Evolutionary conservation across 257 asterid species (phyloP).

Genomic region (Jacaranda mimosifolia): DNA sequence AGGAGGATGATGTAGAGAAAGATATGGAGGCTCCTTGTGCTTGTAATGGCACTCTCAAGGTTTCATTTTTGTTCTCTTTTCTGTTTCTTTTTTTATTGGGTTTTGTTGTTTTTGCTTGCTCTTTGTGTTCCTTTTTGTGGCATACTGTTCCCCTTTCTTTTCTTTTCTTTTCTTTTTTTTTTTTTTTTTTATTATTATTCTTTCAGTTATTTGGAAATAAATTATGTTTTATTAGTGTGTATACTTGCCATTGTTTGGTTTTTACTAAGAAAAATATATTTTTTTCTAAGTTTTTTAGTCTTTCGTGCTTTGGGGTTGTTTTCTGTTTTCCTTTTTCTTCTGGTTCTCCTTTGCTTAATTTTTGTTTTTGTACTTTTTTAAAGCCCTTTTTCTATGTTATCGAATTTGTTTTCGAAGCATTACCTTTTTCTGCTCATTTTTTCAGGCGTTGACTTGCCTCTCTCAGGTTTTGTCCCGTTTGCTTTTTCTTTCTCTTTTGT

Average conservation of each 20-base stretch:
- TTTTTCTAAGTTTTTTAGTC: not conserved
- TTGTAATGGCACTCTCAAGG: constrained; percentile 90
- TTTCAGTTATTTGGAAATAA: too few relatives aligned
- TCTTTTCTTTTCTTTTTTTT: not conserved
- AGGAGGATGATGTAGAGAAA: constrained; percentile 55
- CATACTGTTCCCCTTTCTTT: not conserved
- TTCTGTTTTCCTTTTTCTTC: not conserved
- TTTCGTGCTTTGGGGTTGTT: not conserved
- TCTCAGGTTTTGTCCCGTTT: not conserved
- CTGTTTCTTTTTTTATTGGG: not conserved
- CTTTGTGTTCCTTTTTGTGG: not conserved
- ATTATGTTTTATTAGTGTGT: not conserved
- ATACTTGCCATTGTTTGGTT: not conserved
- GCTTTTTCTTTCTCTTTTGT: too few relatives aligned
- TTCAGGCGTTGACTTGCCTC: not conserved
- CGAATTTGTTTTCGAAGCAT: too few relatives aligned
- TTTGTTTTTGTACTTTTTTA: not conserved
- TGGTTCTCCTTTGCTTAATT: not conserved
- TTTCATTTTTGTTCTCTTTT: constrained; percentile 1
- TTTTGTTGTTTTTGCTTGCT: not conserved
- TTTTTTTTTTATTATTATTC: not conserved
- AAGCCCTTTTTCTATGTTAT: not conserved
- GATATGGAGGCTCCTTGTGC: constrained; percentile 77
- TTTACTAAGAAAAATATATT: not conserved
- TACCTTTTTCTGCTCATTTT: not conserved